Conservation (phyloP, 495 filamentous ascomycete genomes). For the Talaromyces ruber region DNA sequence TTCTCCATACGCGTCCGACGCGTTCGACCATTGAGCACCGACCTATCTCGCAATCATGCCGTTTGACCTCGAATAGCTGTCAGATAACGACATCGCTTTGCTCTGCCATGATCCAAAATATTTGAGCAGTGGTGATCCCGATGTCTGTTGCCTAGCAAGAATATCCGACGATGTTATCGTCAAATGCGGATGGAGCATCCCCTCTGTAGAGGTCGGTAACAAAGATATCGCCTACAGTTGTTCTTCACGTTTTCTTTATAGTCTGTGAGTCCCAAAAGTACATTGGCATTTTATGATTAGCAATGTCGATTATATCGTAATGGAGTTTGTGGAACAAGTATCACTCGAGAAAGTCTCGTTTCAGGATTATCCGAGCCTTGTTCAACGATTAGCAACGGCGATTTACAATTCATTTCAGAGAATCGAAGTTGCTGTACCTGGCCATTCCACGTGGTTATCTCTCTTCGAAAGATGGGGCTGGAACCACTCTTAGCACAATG, state of each 20-base stretch:
- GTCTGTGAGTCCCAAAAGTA: background rate
- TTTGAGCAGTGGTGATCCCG: background rate
- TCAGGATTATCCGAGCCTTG: background rate
- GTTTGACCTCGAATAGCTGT: background rate
- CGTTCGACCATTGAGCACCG: background rate
- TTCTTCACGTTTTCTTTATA: background rate
- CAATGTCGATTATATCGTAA: background rate
- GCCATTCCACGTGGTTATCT: conserved; percentile 2
- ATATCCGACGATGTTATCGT: background rate
- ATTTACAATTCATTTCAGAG: background rate
- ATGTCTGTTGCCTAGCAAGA: background rate
- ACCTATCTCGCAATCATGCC: background rate
- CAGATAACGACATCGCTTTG: background rate
- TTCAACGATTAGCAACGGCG: background rate
- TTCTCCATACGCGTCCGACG: background rate
- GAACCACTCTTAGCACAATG: background rate
- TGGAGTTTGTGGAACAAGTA: background rate
- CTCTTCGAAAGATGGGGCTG: conserved; percentile 1
- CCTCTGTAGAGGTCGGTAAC: background rate
- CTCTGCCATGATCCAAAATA: background rate
- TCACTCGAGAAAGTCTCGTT: background rate
- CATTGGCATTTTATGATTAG: background rate
- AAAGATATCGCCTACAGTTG: background rate
- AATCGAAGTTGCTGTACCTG: background rate
- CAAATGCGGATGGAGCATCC: conserved; percentile 2